Evolutionary conservation across 2,329 filamentous ascomycete genomes (phyloP).

Genomic region (Colletotrichum endophyticum): DNA sequence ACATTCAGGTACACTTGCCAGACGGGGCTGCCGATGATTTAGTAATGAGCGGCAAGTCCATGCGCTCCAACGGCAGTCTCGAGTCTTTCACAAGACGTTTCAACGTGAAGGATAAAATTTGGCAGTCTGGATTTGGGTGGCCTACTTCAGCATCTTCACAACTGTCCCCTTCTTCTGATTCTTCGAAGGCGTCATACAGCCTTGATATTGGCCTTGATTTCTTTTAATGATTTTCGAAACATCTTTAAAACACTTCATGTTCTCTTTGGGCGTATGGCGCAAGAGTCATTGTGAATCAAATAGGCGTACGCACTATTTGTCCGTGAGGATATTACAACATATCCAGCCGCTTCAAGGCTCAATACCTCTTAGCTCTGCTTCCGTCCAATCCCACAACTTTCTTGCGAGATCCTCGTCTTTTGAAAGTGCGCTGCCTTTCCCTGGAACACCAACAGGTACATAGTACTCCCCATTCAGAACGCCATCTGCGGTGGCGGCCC

Average conservation of each 20-base stretch:
- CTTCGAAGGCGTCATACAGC: background rate
- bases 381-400: constrained; percentile 40
- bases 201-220: background rate
- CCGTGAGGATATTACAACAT: background rate
- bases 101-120: background rate
- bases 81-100: background rate
- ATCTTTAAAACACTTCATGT: background rate
- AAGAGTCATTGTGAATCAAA: background rate
- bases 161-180: background rate
- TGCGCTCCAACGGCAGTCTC: background rate
- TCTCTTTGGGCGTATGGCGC: background rate
- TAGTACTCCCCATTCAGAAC: constrained; percentile 34
- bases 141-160: background rate
- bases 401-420: constrained; percentile 30
- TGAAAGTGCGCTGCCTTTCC: constrained; percentile 20
- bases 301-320: accelerated
- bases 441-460: constrained; percentile 32
- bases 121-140: background rate
- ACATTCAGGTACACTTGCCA: background rate
- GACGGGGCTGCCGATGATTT: background rate
- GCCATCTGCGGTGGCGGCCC: constrained; percentile 31
- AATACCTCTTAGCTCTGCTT: constrained; percentile 26
- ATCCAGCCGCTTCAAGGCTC: background rate
- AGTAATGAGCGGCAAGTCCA: background rate
- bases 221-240: background rate